A percentile compares a stretch with the other conserved stretches of the same genome.
Conservation (phyloP, 2,329 filamentous ascomycete species). For the Raffaelea albimanens region DNA sequence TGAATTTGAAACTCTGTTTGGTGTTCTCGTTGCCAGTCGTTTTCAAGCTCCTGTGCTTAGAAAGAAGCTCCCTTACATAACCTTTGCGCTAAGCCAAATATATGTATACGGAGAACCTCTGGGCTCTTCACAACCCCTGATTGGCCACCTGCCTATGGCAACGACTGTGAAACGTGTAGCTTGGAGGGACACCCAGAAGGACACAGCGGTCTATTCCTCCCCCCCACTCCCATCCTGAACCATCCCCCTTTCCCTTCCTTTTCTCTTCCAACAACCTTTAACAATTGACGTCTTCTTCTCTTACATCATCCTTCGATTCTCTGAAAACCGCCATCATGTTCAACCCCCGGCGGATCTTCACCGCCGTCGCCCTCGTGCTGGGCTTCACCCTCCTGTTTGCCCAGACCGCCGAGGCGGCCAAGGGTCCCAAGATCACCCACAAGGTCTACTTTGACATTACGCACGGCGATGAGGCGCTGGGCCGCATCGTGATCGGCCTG, state of each 20-base stretch:
- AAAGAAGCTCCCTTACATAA: too few relatives aligned
- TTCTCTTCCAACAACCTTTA: neutral
- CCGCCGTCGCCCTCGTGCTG: conserved; percentile 66
- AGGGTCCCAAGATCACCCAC: conserved; percentile 91
- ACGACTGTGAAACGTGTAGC: neutral
- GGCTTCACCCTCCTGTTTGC: conserved; percentile 66
- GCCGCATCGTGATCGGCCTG: conserved; percentile 70
- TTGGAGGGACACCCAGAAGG: too few relatives aligned
- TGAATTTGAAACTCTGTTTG: too few relatives aligned
- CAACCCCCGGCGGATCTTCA: conserved; percentile 59
- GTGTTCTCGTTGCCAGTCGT: too few relatives aligned
- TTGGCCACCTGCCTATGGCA: neutral
- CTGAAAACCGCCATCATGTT: conserved; percentile 46
- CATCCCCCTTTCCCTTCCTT: conserved; percentile 1
- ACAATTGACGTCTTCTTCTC: neutral
- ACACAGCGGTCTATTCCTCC: too few relatives aligned
- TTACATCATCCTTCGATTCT: neutral
- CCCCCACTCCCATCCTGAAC: neutral
- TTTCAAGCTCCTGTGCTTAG: too few relatives aligned
- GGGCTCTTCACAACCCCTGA: too few relatives aligned
- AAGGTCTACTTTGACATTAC: conserved; percentile 87
- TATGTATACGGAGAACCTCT: too few relatives aligned
- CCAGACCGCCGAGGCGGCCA: conserved; percentile 62
- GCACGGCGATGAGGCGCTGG: conserved; percentile 64
- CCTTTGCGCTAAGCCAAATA: too few relatives aligned